A percentile compares a stretch with the other conserved stretches of the same genome.
These are phyloP conservation scores for Cutaneotrichosporon sp. DNA, from an alignment of 1,284 basidiomycete species.

Conservation along the genomic window DNA sequence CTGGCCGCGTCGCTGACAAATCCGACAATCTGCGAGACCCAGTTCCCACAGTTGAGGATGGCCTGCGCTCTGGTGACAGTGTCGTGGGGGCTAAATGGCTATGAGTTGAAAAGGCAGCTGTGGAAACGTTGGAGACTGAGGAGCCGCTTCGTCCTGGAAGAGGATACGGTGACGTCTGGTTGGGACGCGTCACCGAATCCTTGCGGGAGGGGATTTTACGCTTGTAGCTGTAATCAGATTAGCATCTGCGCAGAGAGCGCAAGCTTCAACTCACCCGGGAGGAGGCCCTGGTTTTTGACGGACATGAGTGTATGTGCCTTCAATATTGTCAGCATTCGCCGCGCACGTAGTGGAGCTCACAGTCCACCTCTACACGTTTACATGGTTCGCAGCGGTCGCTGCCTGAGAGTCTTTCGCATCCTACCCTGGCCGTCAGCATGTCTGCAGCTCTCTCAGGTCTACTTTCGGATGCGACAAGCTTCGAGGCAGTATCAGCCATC, in stretches of 20 bases:
- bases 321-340: neutral
- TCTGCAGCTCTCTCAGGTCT: neutral
- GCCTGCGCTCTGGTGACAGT: neutral
- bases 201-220: neutral
- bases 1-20: neutral
- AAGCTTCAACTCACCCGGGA: neutral
- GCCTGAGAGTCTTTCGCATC: neutral
- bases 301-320: conserved; percentile 1
- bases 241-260: too few species aligned
- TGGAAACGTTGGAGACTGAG: neutral
- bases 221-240: neutral
- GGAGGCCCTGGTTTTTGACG: neutral
- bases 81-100: neutral
- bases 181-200: neutral
- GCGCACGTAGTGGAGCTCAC: neutral
- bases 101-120: neutral
- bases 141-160: neutral
- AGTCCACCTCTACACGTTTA: neutral
- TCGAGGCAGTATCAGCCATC: too few species aligned
- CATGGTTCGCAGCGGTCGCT: neutral
- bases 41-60: too few species aligned
- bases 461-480: conserved; percentile 3
- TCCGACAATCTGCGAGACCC: too few species aligned
- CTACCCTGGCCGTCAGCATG: neutral
- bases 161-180: neutral